Evolutionary conservation across 2,329 filamentous ascomycete genomes (phyloP).

Genomic region (Akanthomyces uredinophilus): DNA sequence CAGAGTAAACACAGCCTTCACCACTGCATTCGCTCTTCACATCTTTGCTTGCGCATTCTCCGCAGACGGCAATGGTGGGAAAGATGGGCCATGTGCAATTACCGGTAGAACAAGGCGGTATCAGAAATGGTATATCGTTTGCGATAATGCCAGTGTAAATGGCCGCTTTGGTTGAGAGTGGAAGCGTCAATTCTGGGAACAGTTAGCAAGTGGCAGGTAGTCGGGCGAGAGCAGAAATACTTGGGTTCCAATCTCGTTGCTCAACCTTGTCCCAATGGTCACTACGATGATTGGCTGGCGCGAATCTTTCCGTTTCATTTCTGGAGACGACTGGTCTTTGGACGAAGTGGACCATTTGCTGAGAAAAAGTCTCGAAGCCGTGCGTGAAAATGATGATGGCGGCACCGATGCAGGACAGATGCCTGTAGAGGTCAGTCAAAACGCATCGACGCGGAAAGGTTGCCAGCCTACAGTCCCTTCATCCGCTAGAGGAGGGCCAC

Average conservation of each 20-base stretch:
- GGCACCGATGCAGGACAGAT: slow-evolving; percentile 35
- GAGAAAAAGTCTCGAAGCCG: slow-evolving; percentile 36
- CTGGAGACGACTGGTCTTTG: slow-evolving; percentile 22
- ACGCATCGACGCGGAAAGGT: neutral
- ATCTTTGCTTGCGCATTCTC: slow-evolving; percentile 23
- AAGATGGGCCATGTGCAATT: slow-evolving; percentile 34
- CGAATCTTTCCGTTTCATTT: slow-evolving; percentile 17
- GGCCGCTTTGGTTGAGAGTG: slow-evolving; percentile 33
- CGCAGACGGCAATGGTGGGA: slow-evolving; percentile 33
- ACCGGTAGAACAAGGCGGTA: slow-evolving; percentile 25
- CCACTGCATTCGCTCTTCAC: slow-evolving; percentile 19
- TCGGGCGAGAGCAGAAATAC: neutral
- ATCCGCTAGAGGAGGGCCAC: slow-evolving; percentile 31
- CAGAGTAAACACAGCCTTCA: slow-evolving; percentile 27
- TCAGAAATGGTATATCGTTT: slow-evolving; percentile 22
- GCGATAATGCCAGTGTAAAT: slow-evolving; percentile 34
- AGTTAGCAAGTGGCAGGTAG: neutral
- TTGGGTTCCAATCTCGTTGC: slow-evolving; percentile 18
- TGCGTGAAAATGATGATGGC: slow-evolving; percentile 31
- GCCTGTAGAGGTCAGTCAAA: slow-evolving; percentile 20
- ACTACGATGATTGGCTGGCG: slow-evolving; percentile 27
- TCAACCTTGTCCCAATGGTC: slow-evolving; percentile 32
- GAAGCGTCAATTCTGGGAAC: slow-evolving; percentile 19
- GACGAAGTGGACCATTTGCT: slow-evolving; percentile 33
- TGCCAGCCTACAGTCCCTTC: slow-evolving; percentile 26